Evolutionary conservation across 352 stramenopile species (phyloP), one percentile per base, ranked within the genome.

Genomic region (Pythium oligandrum): DNA sequence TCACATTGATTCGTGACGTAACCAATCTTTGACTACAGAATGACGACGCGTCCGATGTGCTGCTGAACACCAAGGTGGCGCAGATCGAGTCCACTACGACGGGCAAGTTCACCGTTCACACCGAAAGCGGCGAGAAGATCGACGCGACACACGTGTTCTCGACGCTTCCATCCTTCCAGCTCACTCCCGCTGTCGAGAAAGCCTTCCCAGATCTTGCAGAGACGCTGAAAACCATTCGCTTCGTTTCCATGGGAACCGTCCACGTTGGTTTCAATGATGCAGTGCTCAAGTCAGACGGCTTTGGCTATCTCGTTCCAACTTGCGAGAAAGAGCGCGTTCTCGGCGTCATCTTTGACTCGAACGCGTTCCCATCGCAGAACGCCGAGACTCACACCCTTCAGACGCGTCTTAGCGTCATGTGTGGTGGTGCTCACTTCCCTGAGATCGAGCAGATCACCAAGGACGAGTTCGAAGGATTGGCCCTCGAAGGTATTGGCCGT

Each of bases 321-420:
- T 72, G 63, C 12, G 81, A 94, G 56, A 73, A 73, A 35, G 66
- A 95, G 53, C 71, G 74, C 31, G 68, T 95, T 31, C 72, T 95
- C 8, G 86, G 84, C 5, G 80, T 90, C 46, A 83, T 96, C 17
- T 96, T 88, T 61, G 86, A 96, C 75, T 94, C 83, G 44, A 90
- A 91, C 54, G 84, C 85, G 32, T 96, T 96, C 52, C 86, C 86
- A 0, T 68, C 71, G n/a, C 86, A 96, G 63, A 90, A 93, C 51
- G 39, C 66, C 9, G 55, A 52, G 12, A 40, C 30, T 0, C 34
- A 47, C 8, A 51, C 54, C 8, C 40, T 55, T 4, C 82, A 93
- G 59, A 93, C 84, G 11, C 80, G 84, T 4, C 51, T 95, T 46
- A 95, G 76, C 17, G 79, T 96, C 62, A 93, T 96, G 78, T 75